Evolutionary conservation across 768 basidiomycete species (phyloP).

Genomic region (Russula sp.): DNA sequence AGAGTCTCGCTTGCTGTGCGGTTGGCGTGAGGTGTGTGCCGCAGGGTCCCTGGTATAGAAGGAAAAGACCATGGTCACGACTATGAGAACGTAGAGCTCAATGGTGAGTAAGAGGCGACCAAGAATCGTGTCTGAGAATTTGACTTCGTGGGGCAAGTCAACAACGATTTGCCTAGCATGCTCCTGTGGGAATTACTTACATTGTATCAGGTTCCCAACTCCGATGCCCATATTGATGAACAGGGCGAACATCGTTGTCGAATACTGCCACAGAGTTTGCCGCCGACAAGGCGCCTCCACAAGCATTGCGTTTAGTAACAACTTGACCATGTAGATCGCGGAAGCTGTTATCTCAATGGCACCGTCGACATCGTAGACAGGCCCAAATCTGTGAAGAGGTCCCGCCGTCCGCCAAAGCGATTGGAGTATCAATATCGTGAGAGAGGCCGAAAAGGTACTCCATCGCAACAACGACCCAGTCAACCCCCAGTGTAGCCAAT

Average conservation of each 20-base stretch:
- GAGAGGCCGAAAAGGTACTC: slow-evolving; percentile 39
- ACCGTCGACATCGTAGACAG: slow-evolving; percentile 52
- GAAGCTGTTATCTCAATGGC: slow-evolving; percentile 55
- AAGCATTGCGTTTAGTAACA: slow-evolving; percentile 51
- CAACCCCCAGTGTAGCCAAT: slow-evolving; percentile 61
- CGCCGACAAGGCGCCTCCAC: slow-evolving; percentile 38
- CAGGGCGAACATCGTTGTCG: slow-evolving; percentile 47
- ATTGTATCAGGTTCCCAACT: slow-evolving; percentile 48
- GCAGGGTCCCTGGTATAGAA: slow-evolving; percentile 27
- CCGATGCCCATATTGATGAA: slow-evolving; percentile 47
- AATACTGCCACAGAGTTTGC: slow-evolving; percentile 42
- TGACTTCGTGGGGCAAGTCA: slow-evolving; percentile 38
- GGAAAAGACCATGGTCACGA: slow-evolving; percentile 50
- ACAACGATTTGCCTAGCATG: neutral
- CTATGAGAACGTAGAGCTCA: slow-evolving; percentile 55
- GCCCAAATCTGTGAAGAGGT: slow-evolving; percentile 34
- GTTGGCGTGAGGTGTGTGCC: neutral
- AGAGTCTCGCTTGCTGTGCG: slow-evolving; percentile 20
- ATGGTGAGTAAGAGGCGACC: slow-evolving; percentile 63
- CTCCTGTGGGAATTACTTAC: slow-evolving; percentile 39
- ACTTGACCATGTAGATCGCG: slow-evolving; percentile 53
- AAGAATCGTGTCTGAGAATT: slow-evolving; percentile 60
- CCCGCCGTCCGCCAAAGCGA: slow-evolving; percentile 53
- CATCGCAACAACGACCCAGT: slow-evolving; percentile 50
- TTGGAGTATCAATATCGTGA: slow-evolving; percentile 52